Evolutionary conservation across 192 early-diverging fungal genomes (phyloP).

Genomic region (Mortierella alpina): DNA sequence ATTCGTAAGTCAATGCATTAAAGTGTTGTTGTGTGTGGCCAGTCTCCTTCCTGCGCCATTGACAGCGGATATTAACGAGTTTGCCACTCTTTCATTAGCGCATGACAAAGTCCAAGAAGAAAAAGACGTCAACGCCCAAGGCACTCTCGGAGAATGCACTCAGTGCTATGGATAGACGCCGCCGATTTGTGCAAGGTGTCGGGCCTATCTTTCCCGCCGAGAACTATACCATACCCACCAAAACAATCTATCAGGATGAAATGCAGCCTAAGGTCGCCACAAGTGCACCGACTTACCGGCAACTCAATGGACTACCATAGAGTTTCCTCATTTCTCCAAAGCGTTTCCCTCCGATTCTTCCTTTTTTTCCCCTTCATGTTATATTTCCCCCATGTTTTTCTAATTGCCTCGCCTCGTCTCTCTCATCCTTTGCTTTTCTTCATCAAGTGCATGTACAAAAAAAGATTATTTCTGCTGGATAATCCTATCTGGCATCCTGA

Average conservation of each 20-base stretch:
- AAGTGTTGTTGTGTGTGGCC: not conserved
- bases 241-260: constrained; percentile 56
- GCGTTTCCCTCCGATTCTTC: not conserved
- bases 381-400: not conserved
- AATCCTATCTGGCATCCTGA: not conserved
- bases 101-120: constrained; percentile 78
- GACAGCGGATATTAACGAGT: not conserved
- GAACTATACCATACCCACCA: constrained; percentile 54
- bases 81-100: constrained; percentile 49
- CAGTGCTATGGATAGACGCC: constrained; percentile 74
- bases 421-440: not conserved
- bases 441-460: constrained; percentile 1
- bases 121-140: constrained; percentile 62
- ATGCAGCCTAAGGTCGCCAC: constrained; percentile 17
- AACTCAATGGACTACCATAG: constrained; percentile 41
- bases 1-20: constrained; percentile 67
- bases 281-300: constrained; percentile 36
- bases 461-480: not conserved
- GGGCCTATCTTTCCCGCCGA: constrained; percentile 62
- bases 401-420: not conserved
- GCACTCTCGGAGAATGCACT: constrained; percentile 76
- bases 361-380: not conserved
- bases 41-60: too few species aligned
- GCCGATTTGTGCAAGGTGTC: constrained; percentile 73
- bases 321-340: not conserved